Base-by-base conservation (phyloP, 2,329 filamentous ascomycete genomes). In the Aspergillus tubingensis region DNA sequence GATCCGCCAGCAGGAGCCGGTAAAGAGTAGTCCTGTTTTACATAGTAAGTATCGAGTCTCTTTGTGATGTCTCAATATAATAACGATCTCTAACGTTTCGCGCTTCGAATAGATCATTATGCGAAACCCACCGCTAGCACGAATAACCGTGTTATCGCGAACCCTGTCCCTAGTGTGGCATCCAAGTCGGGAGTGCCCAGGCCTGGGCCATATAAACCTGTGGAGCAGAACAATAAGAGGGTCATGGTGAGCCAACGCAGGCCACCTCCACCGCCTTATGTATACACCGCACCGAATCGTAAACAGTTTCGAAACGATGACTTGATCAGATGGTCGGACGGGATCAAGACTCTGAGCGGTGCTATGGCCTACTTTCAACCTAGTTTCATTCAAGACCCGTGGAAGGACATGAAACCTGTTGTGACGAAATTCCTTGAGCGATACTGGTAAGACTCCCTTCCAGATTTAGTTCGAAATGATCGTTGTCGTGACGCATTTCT, bases 271-370 rank as follows among this genome's bases (percentile, higher is more conserved):
- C 27, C n/a, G n/a, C 7, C 21, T 6, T 19, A 17, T 13, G 52
- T 17, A 2, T 72, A 70, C 59, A 67, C 54, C 52, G 65, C 69
- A 27, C 69, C 69, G 47, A 69, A 64, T 56, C 69, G 71, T 30
- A 62, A 59, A 55, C 60, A 57, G 19, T 56, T 71, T 56, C 57
- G 55, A 41, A 53, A 52, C 8, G 39, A 47, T 10, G 61, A 68
- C 19, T 47, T 69, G 53, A 44, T 39, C 30, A 65, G 55, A 57
- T 47, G 66, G 38, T 61, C 62, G 15, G 23, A 47, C 44, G 69
- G 68, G 54, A 60, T 66, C 32, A 67, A 59, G 23, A 54, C 62
- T 25, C 7, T 44, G 11, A 54, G 38, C 39, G 53, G 50, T 3
- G 58, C 59, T 49, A 59, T 15, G 3, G 51, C 57, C 1, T 68